phyloP scores from a whole-genome alignment of 1,139 yeast genomes.

The Hemisphaericaspora subhashii region DNA sequence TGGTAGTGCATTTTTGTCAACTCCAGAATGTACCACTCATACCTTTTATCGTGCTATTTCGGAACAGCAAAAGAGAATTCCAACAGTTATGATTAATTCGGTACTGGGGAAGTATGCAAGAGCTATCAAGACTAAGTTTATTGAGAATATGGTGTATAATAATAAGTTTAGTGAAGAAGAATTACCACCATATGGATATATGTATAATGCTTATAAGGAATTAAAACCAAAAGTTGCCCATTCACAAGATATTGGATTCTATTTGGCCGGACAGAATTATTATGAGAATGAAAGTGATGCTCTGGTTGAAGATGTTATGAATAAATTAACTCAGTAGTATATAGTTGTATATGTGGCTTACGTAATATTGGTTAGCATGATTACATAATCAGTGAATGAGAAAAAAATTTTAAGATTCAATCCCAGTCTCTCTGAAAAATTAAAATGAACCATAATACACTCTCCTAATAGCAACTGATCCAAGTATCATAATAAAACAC shows the following conservation, averaged over 20 bases:
- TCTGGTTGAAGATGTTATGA: conserved; percentile 16
- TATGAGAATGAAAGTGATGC: conserved; percentile 15
- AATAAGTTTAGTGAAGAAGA: conserved; percentile 8
- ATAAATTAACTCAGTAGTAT: conserved; percentile 11
- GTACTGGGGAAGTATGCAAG: conserved; percentile 44
- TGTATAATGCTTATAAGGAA: conserved; percentile 33
- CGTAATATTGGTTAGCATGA: too few relatives aligned
- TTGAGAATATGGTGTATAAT: conserved; percentile 14
- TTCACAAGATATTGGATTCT: conserved; percentile 27
- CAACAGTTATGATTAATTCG: conserved; percentile 35
- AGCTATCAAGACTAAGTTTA: conserved; percentile 33
- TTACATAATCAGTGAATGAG: too few relatives aligned
- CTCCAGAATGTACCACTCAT: conserved; percentile 29
- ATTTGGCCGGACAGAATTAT: conserved; percentile 36
- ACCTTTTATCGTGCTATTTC: conserved; percentile 17
- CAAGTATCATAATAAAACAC: too few relatives aligned
- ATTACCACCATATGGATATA: conserved; percentile 39
- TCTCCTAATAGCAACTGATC: too few relatives aligned
- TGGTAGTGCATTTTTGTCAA: conserved; percentile 46
- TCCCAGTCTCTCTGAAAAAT: neutral
- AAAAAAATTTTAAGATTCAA: neutral
- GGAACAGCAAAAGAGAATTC: conserved; percentile 6
- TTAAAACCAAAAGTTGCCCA: conserved; percentile 15
- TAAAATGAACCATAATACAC: too few relatives aligned
- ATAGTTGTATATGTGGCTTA: neutral